These are phyloP conservation scores for Nemophila menziesii DNA, from an alignment of 257 asterid species.

Conservation along the genomic window DNA sequence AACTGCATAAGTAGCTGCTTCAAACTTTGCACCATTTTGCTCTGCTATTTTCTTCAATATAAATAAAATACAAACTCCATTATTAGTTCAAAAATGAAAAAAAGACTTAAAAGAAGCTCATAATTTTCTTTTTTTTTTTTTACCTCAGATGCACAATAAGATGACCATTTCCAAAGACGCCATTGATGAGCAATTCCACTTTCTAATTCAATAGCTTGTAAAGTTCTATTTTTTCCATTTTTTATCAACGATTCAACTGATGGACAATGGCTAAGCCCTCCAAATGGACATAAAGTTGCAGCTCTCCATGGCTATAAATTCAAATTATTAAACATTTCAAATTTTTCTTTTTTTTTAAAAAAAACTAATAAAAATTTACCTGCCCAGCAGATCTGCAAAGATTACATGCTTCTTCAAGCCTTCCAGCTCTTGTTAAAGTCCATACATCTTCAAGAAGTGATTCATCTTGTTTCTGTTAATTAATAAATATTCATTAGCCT, in stretches of 20 bases:
- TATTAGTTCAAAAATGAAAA: slow-evolving; percentile 14
- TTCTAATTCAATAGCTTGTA: slow-evolving; percentile 89
- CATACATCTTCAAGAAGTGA: slow-evolving; percentile 94
- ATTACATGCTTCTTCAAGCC: slow-evolving; percentile 82
- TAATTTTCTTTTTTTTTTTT: neutral
- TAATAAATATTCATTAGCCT: neutral
- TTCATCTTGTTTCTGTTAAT: slow-evolving; percentile 82
- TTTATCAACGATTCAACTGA: slow-evolving; percentile 64
- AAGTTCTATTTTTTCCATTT: slow-evolving; percentile 74
- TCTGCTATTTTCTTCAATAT: slow-evolving; percentile 76
- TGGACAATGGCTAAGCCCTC: slow-evolving; percentile 55
- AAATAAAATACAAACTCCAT: slow-evolving; percentile 19
- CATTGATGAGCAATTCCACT: slow-evolving; percentile 88
- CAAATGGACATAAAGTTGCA: slow-evolving; percentile 81
- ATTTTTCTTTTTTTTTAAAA: neutral
- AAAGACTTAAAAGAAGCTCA: neutral
- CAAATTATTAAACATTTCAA: slow-evolving; percentile 14
- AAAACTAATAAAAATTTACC: slow-evolving; percentile 26
- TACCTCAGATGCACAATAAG: slow-evolving; percentile 97
- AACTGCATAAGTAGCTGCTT: slow-evolving; percentile 80
- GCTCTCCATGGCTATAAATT: slow-evolving; percentile 95
- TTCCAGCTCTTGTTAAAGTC: slow-evolving; percentile 88
- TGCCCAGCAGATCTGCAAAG: slow-evolving; percentile 96
- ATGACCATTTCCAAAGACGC: slow-evolving; percentile 99
- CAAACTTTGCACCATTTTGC: slow-evolving; percentile 89